Conservation (phyloP, 1,284 basidiomycete species). For the Malassezia psittaci region DNA sequence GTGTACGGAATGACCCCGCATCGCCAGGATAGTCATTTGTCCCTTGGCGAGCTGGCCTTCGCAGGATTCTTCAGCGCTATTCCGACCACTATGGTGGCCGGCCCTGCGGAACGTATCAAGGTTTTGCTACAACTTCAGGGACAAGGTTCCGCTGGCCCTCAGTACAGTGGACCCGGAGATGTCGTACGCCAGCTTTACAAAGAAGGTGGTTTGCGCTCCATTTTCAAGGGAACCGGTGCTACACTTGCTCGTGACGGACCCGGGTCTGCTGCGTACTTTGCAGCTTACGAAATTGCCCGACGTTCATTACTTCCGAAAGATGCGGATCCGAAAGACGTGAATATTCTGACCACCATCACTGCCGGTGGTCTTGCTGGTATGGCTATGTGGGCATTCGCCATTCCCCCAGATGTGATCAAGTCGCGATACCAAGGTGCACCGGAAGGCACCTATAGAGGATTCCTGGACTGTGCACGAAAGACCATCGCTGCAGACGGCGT, state of each 20-base stretch:
- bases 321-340: slow-evolving; percentile 67
- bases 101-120: slow-evolving; percentile 93
- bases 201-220: slow-evolving; percentile 82
- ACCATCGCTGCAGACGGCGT: slow-evolving; percentile 85
- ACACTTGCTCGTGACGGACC: slow-evolving; percentile 91
- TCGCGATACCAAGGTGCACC: slow-evolving; percentile 94
- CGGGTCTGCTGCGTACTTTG: slow-evolving; percentile 93
- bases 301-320: slow-evolving; percentile 64
- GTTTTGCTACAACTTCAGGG: slow-evolving; percentile 87
- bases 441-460: slow-evolving; percentile 83
- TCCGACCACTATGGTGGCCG: slow-evolving; percentile 81
- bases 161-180: slow-evolving; percentile 85
- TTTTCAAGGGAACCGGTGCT: slow-evolving; percentile 84
- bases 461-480: slow-evolving; percentile 83
- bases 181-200: slow-evolving; percentile 83
- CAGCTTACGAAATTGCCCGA: slow-evolving; percentile 90
- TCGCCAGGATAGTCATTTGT: slow-evolving; percentile 58
- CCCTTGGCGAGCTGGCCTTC: slow-evolving; percentile 71
- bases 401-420: slow-evolving; percentile 57
- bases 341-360: slow-evolving; percentile 74
- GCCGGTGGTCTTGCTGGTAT: slow-evolving; percentile 92
- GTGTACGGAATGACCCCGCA: slow-evolving; percentile 60
- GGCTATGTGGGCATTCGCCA: slow-evolving; percentile 59
- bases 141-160: slow-evolving; percentile 58
- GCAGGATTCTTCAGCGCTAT: slow-evolving; percentile 92